Percentiles rank a stretch among this genome's conserved stretches.
These are phyloP conservation scores for Melaleuca quinquenervia DNA, from an alignment of 345 rosid species.

Conservation along the genomic window DNA sequence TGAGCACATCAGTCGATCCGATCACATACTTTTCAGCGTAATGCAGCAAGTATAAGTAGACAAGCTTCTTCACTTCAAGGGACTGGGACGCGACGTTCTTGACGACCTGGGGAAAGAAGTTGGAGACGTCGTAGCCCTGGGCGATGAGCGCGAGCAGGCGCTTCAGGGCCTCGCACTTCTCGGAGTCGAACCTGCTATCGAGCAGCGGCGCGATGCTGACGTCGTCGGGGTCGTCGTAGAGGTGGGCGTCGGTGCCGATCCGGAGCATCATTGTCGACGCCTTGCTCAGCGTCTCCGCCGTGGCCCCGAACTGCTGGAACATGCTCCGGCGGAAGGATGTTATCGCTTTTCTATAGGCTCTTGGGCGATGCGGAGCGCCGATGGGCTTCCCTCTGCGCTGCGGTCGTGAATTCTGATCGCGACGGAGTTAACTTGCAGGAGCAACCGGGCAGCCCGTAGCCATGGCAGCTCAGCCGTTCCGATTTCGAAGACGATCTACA, in stretches of 20 bases:
- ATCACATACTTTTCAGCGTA: constrained; percentile 82
- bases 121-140: constrained; percentile 94
- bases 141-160: constrained; percentile 91
- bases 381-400: background rate
- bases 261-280: constrained; percentile 83
- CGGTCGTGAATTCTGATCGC: background rate
- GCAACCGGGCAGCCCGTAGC: background rate
- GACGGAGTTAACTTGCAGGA: background rate
- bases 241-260: constrained; percentile 94
- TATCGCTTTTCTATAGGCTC: constrained; percentile 7
- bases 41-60: constrained; percentile 84
- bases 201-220: constrained; percentile 74
- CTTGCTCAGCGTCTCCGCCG: constrained; percentile 78
- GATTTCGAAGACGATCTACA: background rate
- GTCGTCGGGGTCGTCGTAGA: constrained; percentile 94
- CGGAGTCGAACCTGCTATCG: constrained; percentile 89
- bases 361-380: background rate
- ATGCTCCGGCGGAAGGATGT: constrained; percentile 23
- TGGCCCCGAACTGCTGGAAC: constrained; percentile 74
- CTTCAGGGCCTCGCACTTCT: constrained; percentile 93
- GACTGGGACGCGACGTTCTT: constrained; percentile 94
- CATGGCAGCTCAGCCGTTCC: background rate
- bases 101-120: constrained; percentile 97
- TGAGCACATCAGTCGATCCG: background rate
- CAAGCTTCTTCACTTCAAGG: constrained; percentile 93